These are phyloP conservation scores for Aspergillus indologenus DNA, from an alignment of 495 filamentous ascomycete species.

Conservation along the genomic window DNA sequence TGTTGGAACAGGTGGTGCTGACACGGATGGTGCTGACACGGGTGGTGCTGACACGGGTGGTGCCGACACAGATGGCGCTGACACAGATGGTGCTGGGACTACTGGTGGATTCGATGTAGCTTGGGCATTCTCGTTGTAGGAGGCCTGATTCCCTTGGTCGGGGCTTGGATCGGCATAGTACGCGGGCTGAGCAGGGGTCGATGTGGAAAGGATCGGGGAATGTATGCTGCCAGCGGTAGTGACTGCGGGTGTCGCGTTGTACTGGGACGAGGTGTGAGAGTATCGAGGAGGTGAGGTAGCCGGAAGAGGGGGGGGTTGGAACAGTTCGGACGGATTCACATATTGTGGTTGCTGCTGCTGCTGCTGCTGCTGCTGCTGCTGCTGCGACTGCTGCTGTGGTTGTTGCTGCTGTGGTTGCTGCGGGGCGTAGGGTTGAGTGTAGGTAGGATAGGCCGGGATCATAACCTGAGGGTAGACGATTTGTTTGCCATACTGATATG, in stretches of 20 bases:
- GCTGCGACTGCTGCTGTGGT: constrained; percentile 19
- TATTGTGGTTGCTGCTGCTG: constrained; percentile 38
- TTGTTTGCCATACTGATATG: constrained; percentile 43
- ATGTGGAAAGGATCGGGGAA: constrained; percentile 22
- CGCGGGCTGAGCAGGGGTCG: constrained; percentile 14
- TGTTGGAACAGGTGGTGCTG: background rate
- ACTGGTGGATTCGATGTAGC: background rate
- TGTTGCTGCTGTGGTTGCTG: constrained; percentile 25
- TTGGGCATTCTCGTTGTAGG: constrained; percentile 8
- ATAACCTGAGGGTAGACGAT: constrained; percentile 36
- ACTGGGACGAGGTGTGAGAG: constrained; percentile 25
- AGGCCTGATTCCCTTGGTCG: constrained; percentile 14
- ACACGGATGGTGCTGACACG: background rate
- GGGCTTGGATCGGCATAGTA: constrained; percentile 17
- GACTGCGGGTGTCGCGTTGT: constrained; percentile 24
- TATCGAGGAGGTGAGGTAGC: constrained; percentile 32
- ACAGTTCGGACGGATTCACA: constrained; percentile 42
- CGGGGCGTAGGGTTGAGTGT: constrained; percentile 30
- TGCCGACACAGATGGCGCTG: background rate
- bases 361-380: constrained; percentile 25
- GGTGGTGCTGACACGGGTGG: background rate
- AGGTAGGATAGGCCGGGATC: constrained; percentile 34
- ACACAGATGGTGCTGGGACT: background rate
- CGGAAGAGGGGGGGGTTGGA: constrained; percentile 35
- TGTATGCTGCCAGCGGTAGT: constrained; percentile 22